These are phyloP conservation scores for Actinidia arguta DNA, from an alignment of 179 eudicot genomes.

Conservation along the genomic window DNA sequence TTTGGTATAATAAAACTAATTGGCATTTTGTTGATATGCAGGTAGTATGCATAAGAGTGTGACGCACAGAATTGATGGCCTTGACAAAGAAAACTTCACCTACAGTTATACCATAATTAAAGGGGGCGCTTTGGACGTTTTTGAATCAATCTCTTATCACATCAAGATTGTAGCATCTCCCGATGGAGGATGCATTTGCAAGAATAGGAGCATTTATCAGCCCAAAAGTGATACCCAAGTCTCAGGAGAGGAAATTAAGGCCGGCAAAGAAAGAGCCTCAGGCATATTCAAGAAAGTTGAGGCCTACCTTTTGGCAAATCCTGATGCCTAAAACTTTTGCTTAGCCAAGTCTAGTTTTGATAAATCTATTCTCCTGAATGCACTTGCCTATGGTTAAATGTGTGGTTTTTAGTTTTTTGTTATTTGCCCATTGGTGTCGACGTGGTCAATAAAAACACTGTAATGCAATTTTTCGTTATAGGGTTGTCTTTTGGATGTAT, in stretches of 20 bases:
- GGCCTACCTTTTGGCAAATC: conserved; percentile 29
- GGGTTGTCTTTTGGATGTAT: not conserved
- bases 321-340: not conserved
- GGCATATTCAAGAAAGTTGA: conserved; percentile 32
- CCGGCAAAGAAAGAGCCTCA: conserved; percentile 23
- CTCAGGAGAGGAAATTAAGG: conserved; percentile 32
- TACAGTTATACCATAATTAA: conserved; percentile 33
- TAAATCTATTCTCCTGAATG: not conserved
- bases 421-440: not conserved
- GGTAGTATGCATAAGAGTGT: conserved; percentile 28
- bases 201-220: conserved; percentile 25
- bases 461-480: not conserved
- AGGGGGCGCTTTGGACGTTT: conserved; percentile 32
- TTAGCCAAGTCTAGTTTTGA: not conserved
- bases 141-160: conserved; percentile 31
- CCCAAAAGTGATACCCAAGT: conserved; percentile 22
- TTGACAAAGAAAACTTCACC: conserved; percentile 27
- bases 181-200: conserved; percentile 41
- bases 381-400: not conserved
- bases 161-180: conserved; percentile 26
- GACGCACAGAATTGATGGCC: conserved; percentile 34
- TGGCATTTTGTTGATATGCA: not conserved
- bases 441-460: not conserved
- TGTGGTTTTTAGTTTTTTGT: not conserved
- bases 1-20: too few species aligned